Evolutionary conservation across 2,329 filamentous ascomycete species (phyloP).

Genomic region (Polytolypa hystricis): DNA sequence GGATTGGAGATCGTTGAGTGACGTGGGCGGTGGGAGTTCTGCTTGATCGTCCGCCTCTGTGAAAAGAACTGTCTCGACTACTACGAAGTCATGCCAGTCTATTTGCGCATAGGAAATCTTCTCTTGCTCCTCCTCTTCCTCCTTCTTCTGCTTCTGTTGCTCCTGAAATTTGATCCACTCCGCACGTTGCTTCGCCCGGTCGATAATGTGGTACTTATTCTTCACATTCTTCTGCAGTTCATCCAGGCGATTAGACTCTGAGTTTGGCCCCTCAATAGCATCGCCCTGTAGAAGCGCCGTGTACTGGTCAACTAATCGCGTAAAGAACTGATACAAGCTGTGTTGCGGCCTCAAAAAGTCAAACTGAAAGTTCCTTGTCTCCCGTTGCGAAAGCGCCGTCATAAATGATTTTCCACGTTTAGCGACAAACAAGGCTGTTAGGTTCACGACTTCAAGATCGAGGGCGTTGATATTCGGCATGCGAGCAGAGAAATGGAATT

Average conservation of each 20-base stretch:
- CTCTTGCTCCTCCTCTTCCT: conserved; percentile 76
- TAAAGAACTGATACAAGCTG: conserved; percentile 92
- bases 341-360: conserved; percentile 93
- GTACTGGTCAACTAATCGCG: conserved; percentile 86
- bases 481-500: conserved; percentile 86
- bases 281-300: conserved; percentile 61
- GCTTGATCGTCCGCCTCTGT: conserved; percentile 76
- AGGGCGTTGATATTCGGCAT: conserved; percentile 97
- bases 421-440: conserved; percentile 85
- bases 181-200: conserved; percentile 71
- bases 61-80: conserved; percentile 91
- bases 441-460: conserved; percentile 61
- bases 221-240: conserved; percentile 64
- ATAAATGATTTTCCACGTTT: conserved; percentile 88
- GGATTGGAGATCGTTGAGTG: conserved; percentile 82
- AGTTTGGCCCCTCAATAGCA: conserved; percentile 57
- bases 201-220: conserved; percentile 70
- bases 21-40: conserved; percentile 79
- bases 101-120: conserved; percentile 69
- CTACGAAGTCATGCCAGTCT: conserved; percentile 95
- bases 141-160: conserved; percentile 74
- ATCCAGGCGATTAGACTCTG: conserved; percentile 59
- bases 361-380: conserved; percentile 86
- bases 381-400: conserved; percentile 77
- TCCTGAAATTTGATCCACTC: conserved; percentile 81